These are phyloP conservation scores for Nannochloropsis granulata DNA, from an alignment of 108 stramenopile genomes.

Conservation along the genomic window DNA sequence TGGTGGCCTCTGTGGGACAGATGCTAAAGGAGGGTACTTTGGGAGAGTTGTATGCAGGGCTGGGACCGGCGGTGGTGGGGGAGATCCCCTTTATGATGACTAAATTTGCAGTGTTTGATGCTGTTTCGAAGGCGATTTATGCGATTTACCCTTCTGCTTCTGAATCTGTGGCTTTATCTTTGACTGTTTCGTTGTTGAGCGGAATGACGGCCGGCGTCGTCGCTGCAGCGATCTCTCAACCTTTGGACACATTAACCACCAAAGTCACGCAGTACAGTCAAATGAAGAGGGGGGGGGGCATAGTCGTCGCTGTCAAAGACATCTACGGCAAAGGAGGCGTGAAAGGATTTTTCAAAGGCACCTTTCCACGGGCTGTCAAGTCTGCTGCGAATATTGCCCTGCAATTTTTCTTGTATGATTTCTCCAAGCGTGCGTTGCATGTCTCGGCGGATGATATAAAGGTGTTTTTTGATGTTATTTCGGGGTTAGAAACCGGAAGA, in stretches of 20 bases:
- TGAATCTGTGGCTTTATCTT: constrained; percentile 13
- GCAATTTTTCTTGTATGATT: constrained; percentile 32
- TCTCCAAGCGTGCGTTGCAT: constrained; percentile 8
- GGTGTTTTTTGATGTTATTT: constrained; percentile 34
- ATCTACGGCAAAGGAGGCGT: constrained; percentile 4
- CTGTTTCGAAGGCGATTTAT: constrained; percentile 20
- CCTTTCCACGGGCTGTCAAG: constrained; percentile 21
- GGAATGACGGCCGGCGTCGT: constrained; percentile 26
- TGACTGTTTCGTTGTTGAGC: constrained; percentile 20
- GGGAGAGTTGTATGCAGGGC: not conserved
- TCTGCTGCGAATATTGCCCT: constrained; percentile 31
- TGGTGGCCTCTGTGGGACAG: not conserved
- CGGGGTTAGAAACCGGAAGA: constrained; percentile 3
- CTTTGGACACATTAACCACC: constrained; percentile 17
- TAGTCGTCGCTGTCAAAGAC: not conserved
- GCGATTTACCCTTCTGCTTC: constrained; percentile 7
- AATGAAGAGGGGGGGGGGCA: not conserved
- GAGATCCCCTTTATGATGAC: constrained; percentile 33
- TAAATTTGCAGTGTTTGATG: constrained; percentile 24
- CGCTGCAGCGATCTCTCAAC: constrained; percentile 23
- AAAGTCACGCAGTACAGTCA: constrained; percentile 1
- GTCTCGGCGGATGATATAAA: constrained; percentile 27
- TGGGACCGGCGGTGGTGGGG: constrained; percentile 10
- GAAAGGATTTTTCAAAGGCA: constrained; percentile 24
- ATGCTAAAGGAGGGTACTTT: not conserved